Percentiles rank a stretch among this genome's conserved stretches.
phyloP scores from a whole-genome alignment of 2,329 filamentous ascomycete genomes.

The Calonectria leucothoes region DNA sequence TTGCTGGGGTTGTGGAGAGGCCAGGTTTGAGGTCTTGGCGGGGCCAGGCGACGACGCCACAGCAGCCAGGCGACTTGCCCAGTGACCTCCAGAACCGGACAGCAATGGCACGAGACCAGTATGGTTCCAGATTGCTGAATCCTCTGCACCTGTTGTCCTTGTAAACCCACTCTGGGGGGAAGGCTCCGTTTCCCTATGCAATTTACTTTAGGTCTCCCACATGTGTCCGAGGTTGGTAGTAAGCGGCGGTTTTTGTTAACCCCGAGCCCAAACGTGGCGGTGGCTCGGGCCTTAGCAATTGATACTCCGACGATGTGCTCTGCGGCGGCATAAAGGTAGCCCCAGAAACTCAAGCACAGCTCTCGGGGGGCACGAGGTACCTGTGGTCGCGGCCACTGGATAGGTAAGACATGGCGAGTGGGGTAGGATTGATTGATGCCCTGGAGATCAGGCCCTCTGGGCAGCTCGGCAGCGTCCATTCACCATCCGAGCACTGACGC shows the following conservation, averaged over 20 bases:
- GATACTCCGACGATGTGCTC: not conserved
- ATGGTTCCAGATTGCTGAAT: not conserved
- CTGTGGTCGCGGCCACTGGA: not conserved
- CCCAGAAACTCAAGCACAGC: not conserved
- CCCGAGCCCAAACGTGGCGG: conserved; percentile 1
- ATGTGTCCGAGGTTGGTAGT: not conserved
- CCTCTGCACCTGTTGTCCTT: not conserved
- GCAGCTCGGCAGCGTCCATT: conserved; percentile 1
- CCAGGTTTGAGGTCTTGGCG: conserved; percentile 18
- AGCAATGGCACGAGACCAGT: conserved; percentile 17
- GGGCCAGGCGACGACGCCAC: conserved; percentile 23
- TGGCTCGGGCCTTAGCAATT: conserved; percentile 7
- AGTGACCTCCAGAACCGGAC: not conserved
- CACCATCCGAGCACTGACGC: not conserved
- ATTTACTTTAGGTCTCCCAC: not conserved
- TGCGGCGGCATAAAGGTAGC: not conserved
- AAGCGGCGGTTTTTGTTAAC: not conserved
- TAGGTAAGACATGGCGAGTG: not conserved
- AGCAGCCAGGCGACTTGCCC: conserved; percentile 11
- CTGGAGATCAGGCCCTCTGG: conserved; percentile 19
- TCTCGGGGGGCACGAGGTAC: conserved; percentile 9
- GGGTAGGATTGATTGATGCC: conserved; percentile 2
- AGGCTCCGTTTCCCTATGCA: not conserved
- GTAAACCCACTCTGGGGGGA: not conserved
- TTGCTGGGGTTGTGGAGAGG: conserved; percentile 25